Base-by-base conservation (phyloP, 2,329 filamentous ascomycete genomes). In the Helotiales sp. region DNA sequence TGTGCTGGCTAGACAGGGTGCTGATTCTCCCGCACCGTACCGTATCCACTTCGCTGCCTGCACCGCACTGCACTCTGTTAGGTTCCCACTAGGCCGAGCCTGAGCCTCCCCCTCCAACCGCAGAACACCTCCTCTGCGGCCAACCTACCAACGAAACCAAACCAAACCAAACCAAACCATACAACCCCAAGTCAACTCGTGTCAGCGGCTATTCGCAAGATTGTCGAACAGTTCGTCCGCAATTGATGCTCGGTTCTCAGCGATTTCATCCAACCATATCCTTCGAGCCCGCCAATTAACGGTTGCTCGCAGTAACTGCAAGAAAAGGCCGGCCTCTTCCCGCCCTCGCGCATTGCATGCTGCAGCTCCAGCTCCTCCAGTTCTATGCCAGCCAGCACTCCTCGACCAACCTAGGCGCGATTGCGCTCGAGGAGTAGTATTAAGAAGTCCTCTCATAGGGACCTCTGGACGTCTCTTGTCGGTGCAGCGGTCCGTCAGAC, bases 401-500 rank as follows among this genome's bases (percentile, higher is more conserved):
- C 60, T 64, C 65, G 68, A 67, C 68, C 67, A 65, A 67, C 65
- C 65, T 60, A 64, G 64, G 73, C 73, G 72, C 72, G 67, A 66
- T 67, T 69, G 73, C 71, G 73, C 70, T 71, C 67, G 69, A 64
- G 65, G 69, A 64, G 65, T 52, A 64, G 65, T 52, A 49, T 60
- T 54, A 62, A 52, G 70, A 45, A 66, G 58, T 60, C 65, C 59
- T 70, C 58, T 70, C 65, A 43, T 50, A 40, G 65, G 49, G 61
- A 59, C 28, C 20, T 37, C 26, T 32, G 67, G 61, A 57, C 76
- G 77, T 78, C 81, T 79, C 78, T 78, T 78, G 78, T 80, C 79
- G 80, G 80, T 78, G 80, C 77, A 77, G 80, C 80, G 67, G 67
- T 72, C 72, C 65, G 69, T 63, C 62, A 61, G 55, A 60, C 68